Conservation (phyloP, 1,139 yeast genomes). For the Yamadazyma sp. region DNA sequence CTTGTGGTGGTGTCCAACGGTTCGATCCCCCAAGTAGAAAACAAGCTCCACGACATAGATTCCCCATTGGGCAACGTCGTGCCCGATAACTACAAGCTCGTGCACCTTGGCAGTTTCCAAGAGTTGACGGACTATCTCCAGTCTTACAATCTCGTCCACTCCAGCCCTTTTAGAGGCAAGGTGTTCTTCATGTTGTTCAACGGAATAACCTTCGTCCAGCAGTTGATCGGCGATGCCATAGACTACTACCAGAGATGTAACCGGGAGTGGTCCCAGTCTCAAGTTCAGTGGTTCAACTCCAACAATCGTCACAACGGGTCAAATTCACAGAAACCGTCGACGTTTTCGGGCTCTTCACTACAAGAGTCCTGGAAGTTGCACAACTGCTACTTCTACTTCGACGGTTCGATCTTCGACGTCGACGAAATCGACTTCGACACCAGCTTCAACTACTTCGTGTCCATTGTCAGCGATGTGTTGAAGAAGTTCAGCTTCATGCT, state of each 20-base stretch:
- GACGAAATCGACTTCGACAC: conserved; percentile 13
- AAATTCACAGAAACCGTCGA: too few relatives aligned
- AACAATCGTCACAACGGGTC: too few relatives aligned
- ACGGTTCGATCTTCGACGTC: conserved; percentile 24
- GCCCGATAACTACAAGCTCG: conserved; percentile 25
- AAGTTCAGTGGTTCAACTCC: too few relatives aligned
- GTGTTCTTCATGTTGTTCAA: conserved; percentile 43
- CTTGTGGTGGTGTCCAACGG: conserved; percentile 39
- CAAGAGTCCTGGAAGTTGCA: background rate
- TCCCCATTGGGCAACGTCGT: conserved; percentile 26
- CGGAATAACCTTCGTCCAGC: conserved; percentile 35
- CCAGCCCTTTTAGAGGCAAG: conserved; percentile 26
- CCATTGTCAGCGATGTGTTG: conserved; percentile 37
- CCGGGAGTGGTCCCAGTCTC: conserved; percentile 3
- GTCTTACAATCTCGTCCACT: conserved; percentile 7
- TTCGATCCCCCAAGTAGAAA: conserved; percentile 30
- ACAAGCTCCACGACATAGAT: conserved; percentile 26
- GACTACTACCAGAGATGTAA: conserved; percentile 26
- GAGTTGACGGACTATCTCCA: conserved; percentile 22
- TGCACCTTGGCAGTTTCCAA: conserved; percentile 29
- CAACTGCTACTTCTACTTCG: conserved; percentile 33
- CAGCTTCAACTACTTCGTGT: conserved; percentile 29
- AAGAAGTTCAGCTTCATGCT: conserved; percentile 36
- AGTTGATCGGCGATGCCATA: conserved; percentile 30
- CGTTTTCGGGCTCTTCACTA: conserved; percentile 1